Conservation (phyloP, 2,329 filamentous ascomycete species). For the Fusarium citri region DNA sequence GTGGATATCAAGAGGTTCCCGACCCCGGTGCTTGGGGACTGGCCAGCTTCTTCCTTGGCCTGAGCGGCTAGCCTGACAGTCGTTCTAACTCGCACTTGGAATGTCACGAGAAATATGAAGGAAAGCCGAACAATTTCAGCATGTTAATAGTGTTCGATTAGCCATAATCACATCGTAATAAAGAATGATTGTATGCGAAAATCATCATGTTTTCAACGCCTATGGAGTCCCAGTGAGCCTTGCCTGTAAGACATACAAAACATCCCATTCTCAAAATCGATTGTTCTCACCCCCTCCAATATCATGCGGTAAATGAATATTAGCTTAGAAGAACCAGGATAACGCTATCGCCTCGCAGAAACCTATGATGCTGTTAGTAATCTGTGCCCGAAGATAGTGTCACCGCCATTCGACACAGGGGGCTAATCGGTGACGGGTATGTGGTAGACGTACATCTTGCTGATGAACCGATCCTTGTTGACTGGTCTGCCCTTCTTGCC, state of each 20-base stretch:
- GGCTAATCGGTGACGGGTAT: neutral
- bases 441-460: constrained; percentile 82
- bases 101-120: neutral
- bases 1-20: constrained; percentile 60
- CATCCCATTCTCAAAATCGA: constrained; percentile 43
- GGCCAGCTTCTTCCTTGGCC: constrained; percentile 82
- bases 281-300: constrained; percentile 33
- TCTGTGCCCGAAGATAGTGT: neutral
- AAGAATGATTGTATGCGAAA: constrained; percentile 30
- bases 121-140: neutral
- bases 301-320: constrained; percentile 33
- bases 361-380: constrained; percentile 64
- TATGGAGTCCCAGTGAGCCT: constrained; percentile 51
- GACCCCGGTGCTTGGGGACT: constrained; percentile 79
- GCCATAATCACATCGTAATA: constrained; percentile 12
- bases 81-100: neutral
- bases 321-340: constrained; percentile 87
- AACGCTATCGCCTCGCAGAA: constrained; percentile 87
- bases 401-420: constrained; percentile 22
- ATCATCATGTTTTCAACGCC: constrained; percentile 53
- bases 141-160: constrained; percentile 6
- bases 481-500: constrained; percentile 91
- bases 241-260: constrained; percentile 48
- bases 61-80: constrained; percentile 59
- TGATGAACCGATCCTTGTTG: constrained; percentile 98